These are phyloP conservation scores for Penicillium paradoxum DNA, from an alignment of 495 filamentous ascomycete genomes.

Conservation along the genomic window DNA sequence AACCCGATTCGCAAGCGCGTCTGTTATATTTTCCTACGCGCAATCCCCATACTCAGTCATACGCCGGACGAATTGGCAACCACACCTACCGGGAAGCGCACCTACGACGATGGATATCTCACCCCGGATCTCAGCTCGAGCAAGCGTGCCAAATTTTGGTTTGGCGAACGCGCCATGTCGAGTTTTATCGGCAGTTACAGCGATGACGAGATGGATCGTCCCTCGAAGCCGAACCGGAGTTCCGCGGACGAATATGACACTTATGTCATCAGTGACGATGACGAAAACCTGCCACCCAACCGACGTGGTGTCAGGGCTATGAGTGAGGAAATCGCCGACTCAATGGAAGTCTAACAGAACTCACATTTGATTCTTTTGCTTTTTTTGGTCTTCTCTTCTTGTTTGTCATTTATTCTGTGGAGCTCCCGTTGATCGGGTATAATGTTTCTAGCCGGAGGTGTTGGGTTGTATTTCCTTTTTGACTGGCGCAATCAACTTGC, in stretches of 20 bases:
- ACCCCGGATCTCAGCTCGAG: constrained; percentile 53
- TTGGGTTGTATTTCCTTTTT: constrained; percentile 14
- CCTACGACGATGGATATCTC: constrained; percentile 45
- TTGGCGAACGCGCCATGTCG: constrained; percentile 56
- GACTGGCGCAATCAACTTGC: constrained; percentile 30
- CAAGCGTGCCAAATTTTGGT: constrained; percentile 80
- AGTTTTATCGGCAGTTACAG: constrained; percentile 35
- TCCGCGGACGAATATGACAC: constrained; percentile 39
- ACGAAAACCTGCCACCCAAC: constrained; percentile 31
- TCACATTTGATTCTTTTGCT: background rate
- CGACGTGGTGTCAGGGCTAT: constrained; percentile 57
- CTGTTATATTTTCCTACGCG: constrained; percentile 85
- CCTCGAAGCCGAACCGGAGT: constrained; percentile 8
- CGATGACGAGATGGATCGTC: constrained; percentile 42
- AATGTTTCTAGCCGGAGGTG: constrained; percentile 20
- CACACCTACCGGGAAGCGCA: constrained; percentile 43
- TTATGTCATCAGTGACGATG: constrained; percentile 43
- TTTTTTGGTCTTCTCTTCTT: constrained; percentile 11
- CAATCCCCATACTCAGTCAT: constrained; percentile 75
- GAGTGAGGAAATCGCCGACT: constrained; percentile 67
- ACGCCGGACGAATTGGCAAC: constrained; percentile 43
- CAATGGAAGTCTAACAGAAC: constrained; percentile 57
- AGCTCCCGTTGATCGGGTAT: constrained; percentile 23
- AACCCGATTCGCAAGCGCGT: constrained; percentile 91
- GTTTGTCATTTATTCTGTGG: constrained; percentile 1